Conservation (phyloP, 2,329 filamentous ascomycete genomes). For the Fusarium humuli region DNA sequence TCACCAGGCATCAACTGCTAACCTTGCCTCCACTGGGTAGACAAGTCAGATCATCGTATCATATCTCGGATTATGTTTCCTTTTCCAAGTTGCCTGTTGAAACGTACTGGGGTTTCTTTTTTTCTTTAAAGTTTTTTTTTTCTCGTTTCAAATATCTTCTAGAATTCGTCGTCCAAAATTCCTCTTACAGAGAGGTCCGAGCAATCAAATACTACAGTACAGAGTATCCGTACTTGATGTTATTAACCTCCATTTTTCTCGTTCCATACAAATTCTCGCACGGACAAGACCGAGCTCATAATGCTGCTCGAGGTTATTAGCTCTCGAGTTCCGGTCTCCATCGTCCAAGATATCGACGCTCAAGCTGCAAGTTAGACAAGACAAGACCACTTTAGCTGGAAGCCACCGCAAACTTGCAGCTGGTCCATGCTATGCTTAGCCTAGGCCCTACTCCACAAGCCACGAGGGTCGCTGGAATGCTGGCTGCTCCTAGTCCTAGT, state of each 20-base stretch:
- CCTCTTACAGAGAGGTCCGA: not conserved
- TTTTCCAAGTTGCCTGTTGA: not conserved
- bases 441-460: conserved; percentile 45
- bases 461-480: conserved; percentile 47
- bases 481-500: conserved; percentile 15
- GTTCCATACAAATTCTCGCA: conserved; percentile 35
- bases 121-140: not conserved
- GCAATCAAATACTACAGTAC: not conserved
- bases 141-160: not conserved
- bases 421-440: conserved; percentile 31
- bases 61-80: not conserved
- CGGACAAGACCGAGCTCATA: conserved; percentile 32
- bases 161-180: not conserved
- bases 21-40: not conserved
- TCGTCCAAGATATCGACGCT: conserved; percentile 10
- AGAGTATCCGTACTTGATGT: not conserved
- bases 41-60: not conserved
- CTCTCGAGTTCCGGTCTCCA: not conserved
- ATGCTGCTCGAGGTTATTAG: conserved; percentile 3
- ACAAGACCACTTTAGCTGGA: conserved; percentile 33
- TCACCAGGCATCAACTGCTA: not conserved
- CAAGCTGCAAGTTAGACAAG: not conserved
- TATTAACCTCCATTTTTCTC: conserved; percentile 3
- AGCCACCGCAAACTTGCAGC: conserved; percentile 32
- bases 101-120: not conserved